A percentile compares a stretch with the other conserved stretches of the same genome.
Conservation (phyloP, 2,329 filamentous ascomycete genomes). For the Fusarium albosuccineum region DNA sequence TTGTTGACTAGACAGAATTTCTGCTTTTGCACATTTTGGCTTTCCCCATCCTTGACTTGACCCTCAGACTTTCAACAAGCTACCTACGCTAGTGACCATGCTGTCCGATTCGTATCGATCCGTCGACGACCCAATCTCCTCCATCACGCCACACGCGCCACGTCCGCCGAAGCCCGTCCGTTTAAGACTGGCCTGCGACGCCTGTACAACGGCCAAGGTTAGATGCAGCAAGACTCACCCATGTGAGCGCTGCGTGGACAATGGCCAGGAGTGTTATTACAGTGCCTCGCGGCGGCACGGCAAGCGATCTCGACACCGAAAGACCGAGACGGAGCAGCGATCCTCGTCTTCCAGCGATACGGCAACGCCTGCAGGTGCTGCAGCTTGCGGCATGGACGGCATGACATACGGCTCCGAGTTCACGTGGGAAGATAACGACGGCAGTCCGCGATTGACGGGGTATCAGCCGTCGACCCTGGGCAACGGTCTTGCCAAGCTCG, state of each 20-base stretch:
- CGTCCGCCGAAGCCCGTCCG: constrained; percentile 26
- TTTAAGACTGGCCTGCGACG: constrained; percentile 33
- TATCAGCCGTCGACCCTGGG: not conserved
- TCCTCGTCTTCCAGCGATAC: constrained; percentile 20
- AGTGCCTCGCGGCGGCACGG: constrained; percentile 28
- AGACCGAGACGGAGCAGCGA: constrained; percentile 11
- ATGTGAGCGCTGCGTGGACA: constrained; percentile 34
- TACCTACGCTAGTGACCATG: not conserved
- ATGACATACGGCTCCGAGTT: constrained; percentile 5
- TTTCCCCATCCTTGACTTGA: not conserved
- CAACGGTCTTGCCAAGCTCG: constrained; percentile 6
- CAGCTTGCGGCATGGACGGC: not conserved
- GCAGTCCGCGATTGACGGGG: not conserved
- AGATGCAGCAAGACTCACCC: constrained; percentile 36
- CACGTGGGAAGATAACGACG: constrained; percentile 12
- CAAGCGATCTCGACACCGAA: constrained; percentile 26
- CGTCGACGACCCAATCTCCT: constrained; percentile 1
- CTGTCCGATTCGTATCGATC: constrained; percentile 13
- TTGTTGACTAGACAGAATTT: not conserved
- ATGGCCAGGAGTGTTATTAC: constrained; percentile 28
- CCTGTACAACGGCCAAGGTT: constrained; percentile 37
- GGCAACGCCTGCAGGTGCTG: not conserved
- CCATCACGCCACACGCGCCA: not conserved
- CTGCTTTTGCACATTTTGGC: not conserved
- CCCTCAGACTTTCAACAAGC: not conserved